Evolutionary conservation across 192 early-diverging fungal species (phyloP).

Genomic region (Linnemannia exigua): DNA sequence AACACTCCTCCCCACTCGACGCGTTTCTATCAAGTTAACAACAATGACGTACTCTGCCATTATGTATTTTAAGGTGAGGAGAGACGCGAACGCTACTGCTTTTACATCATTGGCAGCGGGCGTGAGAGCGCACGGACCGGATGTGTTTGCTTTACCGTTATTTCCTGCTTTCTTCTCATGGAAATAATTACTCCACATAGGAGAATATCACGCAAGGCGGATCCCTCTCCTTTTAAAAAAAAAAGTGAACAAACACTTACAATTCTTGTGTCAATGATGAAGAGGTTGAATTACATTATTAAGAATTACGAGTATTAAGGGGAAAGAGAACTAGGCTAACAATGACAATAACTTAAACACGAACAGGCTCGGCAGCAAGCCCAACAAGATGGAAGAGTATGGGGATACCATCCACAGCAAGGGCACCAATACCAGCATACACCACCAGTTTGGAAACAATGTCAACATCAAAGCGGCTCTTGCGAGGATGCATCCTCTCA

Average conservation of each 20-base stretch:
- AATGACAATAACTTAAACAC: constrained; percentile 8
- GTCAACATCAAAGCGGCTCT: constrained; percentile 69
- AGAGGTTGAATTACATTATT: not conserved
- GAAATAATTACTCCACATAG: not conserved
- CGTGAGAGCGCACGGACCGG: not conserved
- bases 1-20: not conserved
- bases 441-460: constrained; percentile 73
- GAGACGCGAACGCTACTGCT: no score
- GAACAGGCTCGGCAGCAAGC: constrained; percentile 34
- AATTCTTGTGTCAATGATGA: no score
- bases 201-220: not conserved
- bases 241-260: no score
- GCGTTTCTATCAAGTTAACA: not conserved
- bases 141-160: not conserved
- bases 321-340: not conserved
- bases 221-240: no score
- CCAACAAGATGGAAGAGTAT: constrained; percentile 63
- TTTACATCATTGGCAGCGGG: not conserved
- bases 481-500: constrained; percentile 51
- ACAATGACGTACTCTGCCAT: not conserved
- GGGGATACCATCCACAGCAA: constrained; percentile 64
- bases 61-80: no score
- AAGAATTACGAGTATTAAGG: not conserved
- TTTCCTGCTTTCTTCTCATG: not conserved
- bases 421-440: constrained; percentile 69